Percentiles rank a stretch among this genome's conserved stretches.
Evolutionary conservation across 257 asterid genomes (phyloP).

Genomic region (Solanum verrucosum): DNA sequence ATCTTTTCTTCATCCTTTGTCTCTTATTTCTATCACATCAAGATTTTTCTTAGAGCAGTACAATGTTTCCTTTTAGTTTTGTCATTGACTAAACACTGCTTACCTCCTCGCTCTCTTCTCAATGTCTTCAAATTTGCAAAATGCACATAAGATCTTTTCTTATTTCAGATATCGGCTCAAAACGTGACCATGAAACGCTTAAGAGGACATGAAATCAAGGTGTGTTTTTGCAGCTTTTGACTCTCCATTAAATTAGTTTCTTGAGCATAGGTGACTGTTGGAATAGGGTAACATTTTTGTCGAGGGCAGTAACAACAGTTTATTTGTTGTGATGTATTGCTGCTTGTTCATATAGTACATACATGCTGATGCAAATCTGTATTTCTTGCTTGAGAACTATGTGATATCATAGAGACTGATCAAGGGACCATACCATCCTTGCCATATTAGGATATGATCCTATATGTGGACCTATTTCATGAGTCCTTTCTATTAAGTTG

Average conservation of each 20-base stretch:
- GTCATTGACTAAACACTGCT: neutral
- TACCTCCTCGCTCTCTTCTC: neutral
- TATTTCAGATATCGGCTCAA: constrained; percentile 71
- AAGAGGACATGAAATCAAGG: constrained; percentile 92
- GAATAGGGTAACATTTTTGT: neutral
- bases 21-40: neutral
- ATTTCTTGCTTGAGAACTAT: neutral
- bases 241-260: neutral
- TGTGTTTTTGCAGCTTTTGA: constrained; percentile 10
- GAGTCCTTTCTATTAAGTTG: neutral
- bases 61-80: neutral
- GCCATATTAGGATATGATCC: neutral
- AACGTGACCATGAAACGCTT: constrained; percentile 88
- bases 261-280: neutral
- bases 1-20: neutral
- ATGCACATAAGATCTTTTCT: neutral
- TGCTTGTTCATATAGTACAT: neutral
- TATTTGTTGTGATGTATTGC: neutral
- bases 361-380: neutral
- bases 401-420: neutral
- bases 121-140: neutral
- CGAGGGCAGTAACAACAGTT: neutral
- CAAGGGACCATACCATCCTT: neutral
- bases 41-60: neutral
- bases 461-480: neutral